These are phyloP conservation scores for Ziziphus jujuba DNA, from an alignment of 306 rosid species.

Conservation along the genomic window DNA sequence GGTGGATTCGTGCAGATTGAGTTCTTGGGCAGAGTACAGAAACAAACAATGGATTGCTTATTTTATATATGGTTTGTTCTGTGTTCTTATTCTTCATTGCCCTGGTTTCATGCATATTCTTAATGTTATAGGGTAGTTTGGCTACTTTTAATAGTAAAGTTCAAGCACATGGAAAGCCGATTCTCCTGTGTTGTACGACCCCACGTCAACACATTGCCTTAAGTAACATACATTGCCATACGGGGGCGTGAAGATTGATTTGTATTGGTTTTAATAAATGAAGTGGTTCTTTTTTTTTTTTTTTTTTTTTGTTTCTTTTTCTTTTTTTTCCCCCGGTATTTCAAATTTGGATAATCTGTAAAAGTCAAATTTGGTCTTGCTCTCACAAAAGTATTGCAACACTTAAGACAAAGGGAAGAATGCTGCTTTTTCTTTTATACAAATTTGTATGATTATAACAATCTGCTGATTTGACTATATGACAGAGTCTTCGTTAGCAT, in stretches of 20 bases:
- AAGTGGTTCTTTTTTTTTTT: too few species aligned
- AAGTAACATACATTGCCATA: neutral
- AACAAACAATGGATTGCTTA: slow-evolving; percentile 77
- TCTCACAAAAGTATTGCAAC: too few species aligned
- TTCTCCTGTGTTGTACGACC: neutral
- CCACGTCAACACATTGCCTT: neutral
- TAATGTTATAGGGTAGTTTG: neutral
- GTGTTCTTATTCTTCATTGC: neutral
- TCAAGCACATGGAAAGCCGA: slow-evolving; percentile 6
- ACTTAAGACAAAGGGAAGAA: too few species aligned
- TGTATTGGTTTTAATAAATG: neutral
- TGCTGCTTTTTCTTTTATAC: too few species aligned
- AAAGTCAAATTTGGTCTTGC: too few species aligned
- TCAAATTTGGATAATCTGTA: too few species aligned
- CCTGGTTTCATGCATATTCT: neutral
- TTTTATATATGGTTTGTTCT: slow-evolving; percentile 77
- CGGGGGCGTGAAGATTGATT: neutral
- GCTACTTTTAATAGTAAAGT: neutral
- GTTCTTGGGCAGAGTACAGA: slow-evolving; percentile 87
- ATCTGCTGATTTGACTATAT: neutral
- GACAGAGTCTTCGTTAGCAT: neutral
- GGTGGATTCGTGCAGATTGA: slow-evolving; percentile 92
- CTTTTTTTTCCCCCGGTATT: too few species aligned
- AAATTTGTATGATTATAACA: too few species aligned
- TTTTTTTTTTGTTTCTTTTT: too few species aligned